Evolutionary conservation across 2,329 filamentous ascomycete genomes (phyloP), one percentile per base, ranked within the genome.

Genomic region (Sclerotinia spermophila): DNA sequence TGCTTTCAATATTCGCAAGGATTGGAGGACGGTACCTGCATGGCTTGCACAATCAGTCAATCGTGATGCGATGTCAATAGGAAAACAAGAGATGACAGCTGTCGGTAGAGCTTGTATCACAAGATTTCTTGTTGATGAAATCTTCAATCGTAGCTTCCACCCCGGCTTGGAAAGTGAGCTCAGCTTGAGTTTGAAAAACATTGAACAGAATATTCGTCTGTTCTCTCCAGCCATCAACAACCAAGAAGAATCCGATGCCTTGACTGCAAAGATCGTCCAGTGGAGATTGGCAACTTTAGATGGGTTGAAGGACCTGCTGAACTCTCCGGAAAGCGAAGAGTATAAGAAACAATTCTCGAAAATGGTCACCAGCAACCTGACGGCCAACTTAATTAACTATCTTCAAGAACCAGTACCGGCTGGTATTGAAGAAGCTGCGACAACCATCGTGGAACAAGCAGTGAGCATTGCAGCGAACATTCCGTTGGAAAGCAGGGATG

Each of bases 41-140:
- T 98, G 94, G 93, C 84, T 99, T 59, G 86, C 89, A 69, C 86
- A 86, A 35, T 92, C 89, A 69, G 92, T 97, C 74, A 97, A 95
- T 80, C 86, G 91, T 67, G 94, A 97, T 77, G 95, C 94, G 0
- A 85, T 96, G 68, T 88, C 90, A 76, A 93, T 91, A 15, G 96
- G 94, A 72, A 97, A 94, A 79, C 94, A 97, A 80, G 96, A 99
- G 81, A 99, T 99, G 96, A 98, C 94, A 10, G 94, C 94, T 7
- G 91, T 97, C 35, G 96, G 96, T 24, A 89, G 95, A 68, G 94
- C 95, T 19, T 89, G 94, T 74, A 94, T 99, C 75, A 92, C 92
- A 40, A 88, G 90, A 72, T 99, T 95, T 93, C 83, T 99, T 8
- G 90, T 95, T 35, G 93, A 97, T 61, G 93, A 97, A 78, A 87